Base-by-base conservation (phyloP, 129 eudicot genomes). In the Arctium minus region DNA sequence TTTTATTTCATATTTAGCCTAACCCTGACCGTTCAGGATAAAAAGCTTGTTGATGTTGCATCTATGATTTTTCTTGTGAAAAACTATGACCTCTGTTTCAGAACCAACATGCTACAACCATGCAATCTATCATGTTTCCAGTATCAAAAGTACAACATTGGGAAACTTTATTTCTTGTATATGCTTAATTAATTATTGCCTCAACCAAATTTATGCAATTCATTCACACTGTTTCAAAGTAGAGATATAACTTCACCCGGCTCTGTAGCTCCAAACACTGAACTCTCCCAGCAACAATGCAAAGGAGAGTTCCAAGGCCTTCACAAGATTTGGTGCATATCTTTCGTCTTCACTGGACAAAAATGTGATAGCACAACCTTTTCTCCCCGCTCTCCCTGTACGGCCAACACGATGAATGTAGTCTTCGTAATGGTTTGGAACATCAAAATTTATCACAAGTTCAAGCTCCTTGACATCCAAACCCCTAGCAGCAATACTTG, bases 261-360 rank as follows among this genome's bases (percentile, higher is more conserved):
- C 62, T 93, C 94, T 53, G 94, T 76, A 81, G 99, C 95, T 81
- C 99, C 98, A 77, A 96, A 93, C 30, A 93, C 94, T 10, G 99
- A 96, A 87, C 96, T 96, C 27, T 22, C 67, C 99, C 98, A 40
- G 98, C 99, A 84, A 96, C 98, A 70, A 96, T 96, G 88, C 95
- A 91, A 89, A 22, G 0, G 97, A 92, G 2, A 92, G 79, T 76
- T 90, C 88, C 81, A 92, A 79, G 35, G 97, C 97, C 77, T 92
- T 92, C 6, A 92, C 88, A 70, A 92, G 97, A 88, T 92, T 94
- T 0, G 94, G 92, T 38, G 94, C 94, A 71, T 88, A 92, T 86
- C 89, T 85, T 53, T 86, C 94, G 35, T 92, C 97, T 11, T 90
- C 97, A 48, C 82, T 89, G 1, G 96, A 87, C 70, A 91, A 77